Evolutionary conservation across 2,329 filamentous ascomycete species (phyloP), one percentile per base, ranked within the genome.

Genomic region (Scytalidium lignicola): DNA sequence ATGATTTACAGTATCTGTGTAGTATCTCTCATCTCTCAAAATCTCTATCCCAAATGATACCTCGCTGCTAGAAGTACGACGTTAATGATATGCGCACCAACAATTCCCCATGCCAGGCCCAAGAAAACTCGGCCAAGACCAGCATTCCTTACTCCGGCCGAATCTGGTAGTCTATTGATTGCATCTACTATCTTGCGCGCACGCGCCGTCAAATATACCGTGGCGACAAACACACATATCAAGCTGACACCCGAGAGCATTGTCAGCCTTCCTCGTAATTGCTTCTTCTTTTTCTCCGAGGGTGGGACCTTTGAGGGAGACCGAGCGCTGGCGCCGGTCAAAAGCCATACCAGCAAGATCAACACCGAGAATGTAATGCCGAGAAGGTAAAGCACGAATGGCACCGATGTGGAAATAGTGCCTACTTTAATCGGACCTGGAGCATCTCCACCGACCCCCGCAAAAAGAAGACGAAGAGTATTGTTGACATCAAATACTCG

Each of bases 381-480:
- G 10, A 37, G 32, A 5, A 37, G 7, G 32, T 37, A 37, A 4
- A 37, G n/a, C 15, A 17, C 32, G 15, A 37, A 37, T 15, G 32
- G 32, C 4, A n/a, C 12, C 32, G 32, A 13, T 17, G 32, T 37
- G n/a, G 32, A 37, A n/a, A 37, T 17, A 37, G 32, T n/a, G 10
- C 15, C 32, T 17, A 37, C 32, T 13, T 37, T 13, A 73, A 37
- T 69, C 58, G 10, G 32, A 5, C n/a, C 32, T 13, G 32, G n/a
- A 17, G 15, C 15, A 7, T 18, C 44, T 29, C 47, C 74, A 74
- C 55, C n/a, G n/a, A n/a, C n/a, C n/a, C n/a, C n/a, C n/a, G n/a
- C 70, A 74, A 73, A 66, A 1, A 72, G 53, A 1, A 65, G 62
- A 0, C 72, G 47, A 1, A 73, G 54, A 0, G 67, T 65, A 2